phyloP scores from a whole-genome alignment of 148 eudicot species.

The Vaccinium vitisidaea region DNA sequence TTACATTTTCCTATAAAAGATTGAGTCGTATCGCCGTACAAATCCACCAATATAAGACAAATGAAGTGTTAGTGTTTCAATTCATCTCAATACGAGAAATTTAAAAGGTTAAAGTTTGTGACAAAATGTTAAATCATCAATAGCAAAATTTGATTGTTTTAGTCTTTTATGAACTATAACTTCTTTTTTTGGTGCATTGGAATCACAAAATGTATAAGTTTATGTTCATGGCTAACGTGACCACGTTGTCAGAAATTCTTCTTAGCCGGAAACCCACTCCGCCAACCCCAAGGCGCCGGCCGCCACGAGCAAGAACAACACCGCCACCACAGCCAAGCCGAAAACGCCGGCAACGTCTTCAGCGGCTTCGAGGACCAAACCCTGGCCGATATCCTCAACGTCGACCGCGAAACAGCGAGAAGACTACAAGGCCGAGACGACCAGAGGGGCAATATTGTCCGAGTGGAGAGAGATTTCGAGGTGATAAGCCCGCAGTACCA shows the following conservation, averaged over 20 bases:
- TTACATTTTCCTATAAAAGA: no score
- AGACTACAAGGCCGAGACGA: constrained; percentile 38
- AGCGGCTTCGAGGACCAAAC: constrained; percentile 41
- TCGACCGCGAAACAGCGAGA: constrained; percentile 29
- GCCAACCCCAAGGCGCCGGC: background rate
- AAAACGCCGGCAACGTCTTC: constrained; percentile 34
- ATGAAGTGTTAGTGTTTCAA: no score
- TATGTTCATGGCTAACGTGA: background rate
- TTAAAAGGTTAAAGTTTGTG: no score
- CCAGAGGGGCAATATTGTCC: constrained; percentile 46
- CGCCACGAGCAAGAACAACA: background rate
- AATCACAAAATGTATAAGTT: no score
- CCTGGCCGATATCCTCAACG: constrained; percentile 28
- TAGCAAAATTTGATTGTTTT: no score
- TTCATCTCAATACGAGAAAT: no score
- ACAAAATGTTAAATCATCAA: no score
- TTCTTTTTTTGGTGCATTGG: no score
- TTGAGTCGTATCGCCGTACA: no score
- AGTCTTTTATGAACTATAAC: no score
- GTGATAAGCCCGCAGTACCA: constrained; percentile 29
- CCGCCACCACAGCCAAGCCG: background rate
- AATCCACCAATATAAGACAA: no score
- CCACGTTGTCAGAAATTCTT: constrained; percentile 39
- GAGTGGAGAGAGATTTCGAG: constrained; percentile 31
- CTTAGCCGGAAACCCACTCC: constrained; percentile 62